A percentile compares a stretch with the other conserved stretches of the same genome.
Evolutionary conservation across 2,329 filamentous ascomycete genomes (phyloP).

Genomic region (Colletotrichum sidae): DNA sequence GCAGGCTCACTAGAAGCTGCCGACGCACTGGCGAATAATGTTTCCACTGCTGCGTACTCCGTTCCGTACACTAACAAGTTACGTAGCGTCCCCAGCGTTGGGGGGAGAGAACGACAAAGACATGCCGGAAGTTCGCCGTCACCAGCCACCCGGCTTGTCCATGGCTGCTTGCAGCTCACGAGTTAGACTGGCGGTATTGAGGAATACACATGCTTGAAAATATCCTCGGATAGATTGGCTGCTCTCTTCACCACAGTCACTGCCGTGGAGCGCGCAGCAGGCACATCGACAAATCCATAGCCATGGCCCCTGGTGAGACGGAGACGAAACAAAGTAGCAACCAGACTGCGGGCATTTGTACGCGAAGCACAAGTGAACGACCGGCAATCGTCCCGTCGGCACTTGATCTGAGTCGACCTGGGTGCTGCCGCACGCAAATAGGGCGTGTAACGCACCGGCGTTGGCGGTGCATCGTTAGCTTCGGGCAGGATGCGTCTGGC

Average conservation of each 20-base stretch:
- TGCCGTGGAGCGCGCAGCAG: no score
- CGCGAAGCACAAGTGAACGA: no score
- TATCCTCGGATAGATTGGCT: no score
- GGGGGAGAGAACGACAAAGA: slow-evolving; percentile 1
- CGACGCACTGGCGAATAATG: slow-evolving; percentile 10
- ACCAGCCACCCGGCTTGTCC: not conserved
- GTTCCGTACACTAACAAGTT: no score
- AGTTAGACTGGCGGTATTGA: no score
- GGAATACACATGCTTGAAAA: no score
- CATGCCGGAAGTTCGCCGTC: not conserved
- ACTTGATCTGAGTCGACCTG: slow-evolving; percentile 9
- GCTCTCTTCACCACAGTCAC: no score
- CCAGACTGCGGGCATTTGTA: no score
- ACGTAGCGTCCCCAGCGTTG: no score
- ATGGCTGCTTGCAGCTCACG: not conserved
- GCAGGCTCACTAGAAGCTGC: slow-evolving; percentile 2
- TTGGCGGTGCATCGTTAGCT: slow-evolving; percentile 5
- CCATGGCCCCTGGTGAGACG: not conserved
- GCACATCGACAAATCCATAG: no score
- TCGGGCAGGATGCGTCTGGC: slow-evolving; percentile 4
- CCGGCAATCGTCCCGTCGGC: not conserved
- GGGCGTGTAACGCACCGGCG: not conserved
- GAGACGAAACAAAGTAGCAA: slow-evolving; percentile 30
- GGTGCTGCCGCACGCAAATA: not conserved
- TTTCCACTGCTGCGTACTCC: not conserved